Evolutionary conservation across 345 rosid species (phyloP).

Genomic region (Eucalyptus cloeziana): DNA sequence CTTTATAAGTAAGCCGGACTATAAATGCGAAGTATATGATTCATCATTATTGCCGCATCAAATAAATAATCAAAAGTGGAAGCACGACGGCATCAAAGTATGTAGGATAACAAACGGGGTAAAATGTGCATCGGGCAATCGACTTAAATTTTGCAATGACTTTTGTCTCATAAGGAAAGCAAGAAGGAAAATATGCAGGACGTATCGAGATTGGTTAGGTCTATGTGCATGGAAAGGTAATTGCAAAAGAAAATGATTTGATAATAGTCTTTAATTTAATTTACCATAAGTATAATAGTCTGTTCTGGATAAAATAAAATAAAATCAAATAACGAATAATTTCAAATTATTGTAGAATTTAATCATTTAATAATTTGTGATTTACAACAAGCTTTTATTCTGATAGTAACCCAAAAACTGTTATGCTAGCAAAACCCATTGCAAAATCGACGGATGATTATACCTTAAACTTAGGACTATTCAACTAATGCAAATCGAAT

Average conservation of each 20-base stretch:
- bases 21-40: not conserved
- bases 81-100: not conserved
- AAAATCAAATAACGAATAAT: rapidly evolving
- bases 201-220: not conserved
- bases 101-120: not conserved
- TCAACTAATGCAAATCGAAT: not conserved
- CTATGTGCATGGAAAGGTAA: not conserved
- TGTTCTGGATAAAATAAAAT: rapidly evolving
- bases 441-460: too few relatives aligned
- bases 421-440: rapidly evolving
- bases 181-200: not conserved
- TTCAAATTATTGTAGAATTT: too few relatives aligned
- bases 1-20: not conserved
- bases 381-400: rapidly evolving
- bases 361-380: rapidly evolving
- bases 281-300: rapidly evolving
- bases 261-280: too few relatives aligned
- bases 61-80: not conserved
- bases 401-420: rapidly evolving
- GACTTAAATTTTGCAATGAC: not conserved
- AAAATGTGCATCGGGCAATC: not conserved
- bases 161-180: not conserved
- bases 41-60: not conserved
- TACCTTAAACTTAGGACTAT: not conserved
- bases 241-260: not conserved